Base-by-base conservation (phyloP, 2,329 filamentous ascomycete genomes). In the Uncinocarpus reesii region DNA sequence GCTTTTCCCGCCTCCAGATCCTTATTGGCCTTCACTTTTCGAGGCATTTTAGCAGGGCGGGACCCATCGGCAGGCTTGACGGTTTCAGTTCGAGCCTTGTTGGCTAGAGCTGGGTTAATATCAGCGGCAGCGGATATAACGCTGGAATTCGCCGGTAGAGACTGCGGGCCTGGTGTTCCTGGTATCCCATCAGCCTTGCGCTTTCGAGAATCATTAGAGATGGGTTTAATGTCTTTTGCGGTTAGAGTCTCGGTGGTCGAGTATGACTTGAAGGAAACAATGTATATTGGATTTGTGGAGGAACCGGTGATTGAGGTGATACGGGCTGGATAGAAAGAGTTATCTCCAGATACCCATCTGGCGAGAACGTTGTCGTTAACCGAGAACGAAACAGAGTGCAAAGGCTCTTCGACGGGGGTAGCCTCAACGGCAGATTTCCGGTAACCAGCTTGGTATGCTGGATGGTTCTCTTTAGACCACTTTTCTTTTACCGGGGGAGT, bases 221-320 rank as follows among this genome's bases (percentile, higher is more conserved):
- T 71, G 43, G 88, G 86, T 59, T 86, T 82, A 55, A 95, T 86
- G 60, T 96, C 88, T 65, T 84, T 83, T 53, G 84, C 80, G 52
- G 82, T 79, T 52, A 94, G 69, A 28, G 85, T 92, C 66, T 95
- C 88, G 38, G 83, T 86, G 18, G 78, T 87, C 42, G 65, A 64
- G 69, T 96, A 96, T 60, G 80, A 86, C 69, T 93, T 90, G 74
- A 96, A 98, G 58, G 85, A 92, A 65, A 98, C 89, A 41, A 86
- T 84, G 65, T 95, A 98, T 54, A 95, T 86, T 29, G 89, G 90
- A 45, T 86, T 85, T 36, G 81, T 84, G n/a, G 83, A 82, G 7
- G 88, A 95, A 50, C 92, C 92, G 18, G 90, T 95, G 58, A 95
- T 89, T 45, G 85, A 89, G 44, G 87, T 90, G 65, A 98, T 94